Evolutionary conservation across 768 basidiomycete species (phyloP).

Genomic region (Calocera viscosa): DNA sequence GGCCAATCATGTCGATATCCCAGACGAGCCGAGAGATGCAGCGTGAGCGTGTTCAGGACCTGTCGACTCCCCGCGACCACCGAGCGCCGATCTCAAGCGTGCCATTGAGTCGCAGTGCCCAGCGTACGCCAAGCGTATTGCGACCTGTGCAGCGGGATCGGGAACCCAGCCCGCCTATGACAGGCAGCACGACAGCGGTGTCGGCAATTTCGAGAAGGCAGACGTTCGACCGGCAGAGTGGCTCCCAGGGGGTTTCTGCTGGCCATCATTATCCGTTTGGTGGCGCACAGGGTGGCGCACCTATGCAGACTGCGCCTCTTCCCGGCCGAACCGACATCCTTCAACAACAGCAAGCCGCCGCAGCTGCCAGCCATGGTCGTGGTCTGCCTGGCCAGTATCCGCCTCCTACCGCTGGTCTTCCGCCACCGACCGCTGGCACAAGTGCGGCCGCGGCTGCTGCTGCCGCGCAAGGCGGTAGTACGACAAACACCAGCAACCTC

Average conservation of each 20-base stretch:
- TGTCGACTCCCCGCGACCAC: not conserved
- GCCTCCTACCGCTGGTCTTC: not conserved
- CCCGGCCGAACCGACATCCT: not conserved
- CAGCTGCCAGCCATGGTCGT: not conserved
- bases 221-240: not conserved
- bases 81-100: not conserved
- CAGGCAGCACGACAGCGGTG: not conserved
- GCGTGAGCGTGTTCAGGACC: not conserved
- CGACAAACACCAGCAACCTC: not conserved
- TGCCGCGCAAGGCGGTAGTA: not conserved
- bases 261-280: slow-evolving; percentile 3
- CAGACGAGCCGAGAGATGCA: slow-evolving; percentile 6
- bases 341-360: not conserved
- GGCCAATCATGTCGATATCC: not conserved
- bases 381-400: not conserved
- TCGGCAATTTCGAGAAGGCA: not conserved
- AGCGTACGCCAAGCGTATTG: not conserved
- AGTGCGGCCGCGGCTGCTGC: not conserved
- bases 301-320: not conserved
- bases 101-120: not conserved
- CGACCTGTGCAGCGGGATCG: not conserved
- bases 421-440: slow-evolving; percentile 3
- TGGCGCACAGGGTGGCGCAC: not conserved
- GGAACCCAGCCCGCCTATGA: not conserved
- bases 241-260: not conserved